These are phyloP conservation scores for Aphanoascus verrucosus DNA, from an alignment of 2,329 filamentous ascomycete species.

Conservation along the genomic window DNA sequence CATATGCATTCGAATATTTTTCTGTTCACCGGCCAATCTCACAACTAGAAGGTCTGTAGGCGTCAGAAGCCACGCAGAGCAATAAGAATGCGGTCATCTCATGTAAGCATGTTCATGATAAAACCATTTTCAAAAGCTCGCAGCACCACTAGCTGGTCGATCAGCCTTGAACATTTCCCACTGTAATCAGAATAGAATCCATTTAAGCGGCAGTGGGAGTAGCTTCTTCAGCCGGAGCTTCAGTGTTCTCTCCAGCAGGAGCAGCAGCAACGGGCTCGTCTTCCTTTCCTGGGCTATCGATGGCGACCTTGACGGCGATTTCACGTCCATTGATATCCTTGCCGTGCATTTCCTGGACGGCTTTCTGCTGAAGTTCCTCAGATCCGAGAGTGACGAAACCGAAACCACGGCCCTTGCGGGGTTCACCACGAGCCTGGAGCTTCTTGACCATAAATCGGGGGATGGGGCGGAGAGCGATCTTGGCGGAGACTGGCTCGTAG, in stretches of 20 bases:
- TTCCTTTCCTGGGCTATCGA: slow-evolving; percentile 98
- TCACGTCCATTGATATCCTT: slow-evolving; percentile 98
- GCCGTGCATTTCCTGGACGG: slow-evolving; percentile 95
- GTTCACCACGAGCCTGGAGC: slow-evolving; percentile 93
- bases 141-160: neutral
- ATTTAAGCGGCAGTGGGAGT: slow-evolving; percentile 28
- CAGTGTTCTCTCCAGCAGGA: slow-evolving; percentile 27
- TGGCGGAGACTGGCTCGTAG: slow-evolving; percentile 87
- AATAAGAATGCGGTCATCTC: slow-evolving; percentile 14
- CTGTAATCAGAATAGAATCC: neutral
- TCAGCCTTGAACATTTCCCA: neutral
- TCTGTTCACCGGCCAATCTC: neutral
- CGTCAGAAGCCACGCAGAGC: neutral
- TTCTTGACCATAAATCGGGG: slow-evolving; percentile 99
- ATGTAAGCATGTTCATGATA: slow-evolving; percentile 9
- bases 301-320: slow-evolving; percentile 99
- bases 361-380: slow-evolving; percentile 95
- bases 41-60: neutral
- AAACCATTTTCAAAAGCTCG: slow-evolving; percentile 2
- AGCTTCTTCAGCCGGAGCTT: slow-evolving; percentile 32
- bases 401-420: slow-evolving; percentile 97
- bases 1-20: slow-evolving; percentile 8
- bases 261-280: slow-evolving; percentile 56
- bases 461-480: slow-evolving; percentile 96
- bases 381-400: slow-evolving; percentile 94